Percentiles rank a stretch among this genome's conserved stretches.
Conservation (phyloP, 1,284 basidiomycete species). For the Papiliotrema fonsecae region DNA sequence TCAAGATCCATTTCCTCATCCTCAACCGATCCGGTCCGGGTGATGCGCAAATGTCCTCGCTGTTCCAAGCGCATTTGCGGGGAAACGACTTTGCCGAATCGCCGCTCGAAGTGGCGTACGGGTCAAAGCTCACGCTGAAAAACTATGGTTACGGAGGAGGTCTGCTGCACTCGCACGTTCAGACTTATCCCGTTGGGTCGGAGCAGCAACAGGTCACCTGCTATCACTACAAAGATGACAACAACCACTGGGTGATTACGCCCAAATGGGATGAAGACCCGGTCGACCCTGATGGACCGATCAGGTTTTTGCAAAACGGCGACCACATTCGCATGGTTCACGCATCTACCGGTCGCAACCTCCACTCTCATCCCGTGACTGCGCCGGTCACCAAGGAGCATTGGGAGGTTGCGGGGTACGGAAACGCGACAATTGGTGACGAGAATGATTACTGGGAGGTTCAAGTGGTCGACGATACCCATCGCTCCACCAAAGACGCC, state of each 20-base stretch:
- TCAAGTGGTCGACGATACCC: slow-evolving; percentile 85
- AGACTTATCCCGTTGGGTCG: slow-evolving; percentile 89
- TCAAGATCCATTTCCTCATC: slow-evolving; percentile 94
- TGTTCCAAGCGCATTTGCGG: slow-evolving; percentile 94
- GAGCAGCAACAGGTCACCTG: slow-evolving; percentile 96
- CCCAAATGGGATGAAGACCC: slow-evolving; percentile 72
- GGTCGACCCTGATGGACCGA: slow-evolving; percentile 57
- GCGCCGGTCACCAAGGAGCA: slow-evolving; percentile 88
- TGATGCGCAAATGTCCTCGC: slow-evolving; percentile 95
- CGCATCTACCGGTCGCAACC: slow-evolving; percentile 72
- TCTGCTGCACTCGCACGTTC: slow-evolving; percentile 91
- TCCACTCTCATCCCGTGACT: slow-evolving; percentile 86
- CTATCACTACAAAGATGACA: slow-evolving; percentile 98
- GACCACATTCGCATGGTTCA: slow-evolving; percentile 80
- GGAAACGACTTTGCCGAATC: slow-evolving; percentile 90
- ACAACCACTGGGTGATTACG: slow-evolving; percentile 85
- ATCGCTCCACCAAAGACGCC: slow-evolving; percentile 60
- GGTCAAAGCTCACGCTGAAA: slow-evolving; percentile 88
- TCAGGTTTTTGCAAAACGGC: slow-evolving; percentile 70
- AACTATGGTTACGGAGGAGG: slow-evolving; percentile 98
- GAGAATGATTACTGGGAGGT: slow-evolving; percentile 86
- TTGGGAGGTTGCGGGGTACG: slow-evolving; percentile 89
- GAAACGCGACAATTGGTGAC: slow-evolving; percentile 82
- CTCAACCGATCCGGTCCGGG: slow-evolving; percentile 92
- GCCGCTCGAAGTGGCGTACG: slow-evolving; percentile 84